Evolutionary conservation across 192 early-diverging fungal genomes (phyloP), one percentile per base, ranked within the genome.

Genomic region (Coemansia sp.): DNA sequence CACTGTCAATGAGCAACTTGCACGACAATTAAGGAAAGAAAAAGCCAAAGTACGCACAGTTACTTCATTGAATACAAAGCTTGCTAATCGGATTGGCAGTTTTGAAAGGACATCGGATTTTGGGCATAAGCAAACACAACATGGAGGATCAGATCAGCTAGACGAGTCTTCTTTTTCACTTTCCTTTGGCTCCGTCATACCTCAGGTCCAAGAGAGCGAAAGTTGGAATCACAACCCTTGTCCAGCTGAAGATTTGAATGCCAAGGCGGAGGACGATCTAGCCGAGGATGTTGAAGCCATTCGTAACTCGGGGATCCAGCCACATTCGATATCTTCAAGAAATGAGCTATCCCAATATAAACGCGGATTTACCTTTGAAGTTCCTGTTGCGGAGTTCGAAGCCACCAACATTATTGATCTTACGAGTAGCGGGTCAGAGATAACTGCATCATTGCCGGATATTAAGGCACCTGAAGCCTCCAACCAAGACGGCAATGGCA

Each of bases 21-120:
- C 56, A 12, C 75, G 75, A 32, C 56, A 75, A 39, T 49, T 83
- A 48, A 77, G 72, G 52, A 67, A 61, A 41, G 80, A 83, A 46
- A 69, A 66, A 22, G 9, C 75, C 8, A 67, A 66, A 32, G 55
- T 63, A 41, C 69, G 65, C 18, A 74, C 74, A 1, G 54, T 65
- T 26, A 42, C 15, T 4, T 12, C 45, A 7, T 9, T 74, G 1
- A 77, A 77, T 49, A 10, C 40, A 13, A 18, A 63, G 40, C 60
- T 83, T 32, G 80, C 63, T 11, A 63, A 36, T 37, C 72, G 68
- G 21, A 45, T 82, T 16, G 13, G 18, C n/a, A 41, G 49, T 55
- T 26, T n/a, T 39, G 19, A 66, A n/a, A 66, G 36, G 5, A 40
- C 51, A 18, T 40, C 52, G 5, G 19, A 39, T 21, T 39, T 7